Evolutionary conservation across 192 early-diverging fungal genomes (phyloP).

Genomic region (Obelidium mucronatum): DNA sequence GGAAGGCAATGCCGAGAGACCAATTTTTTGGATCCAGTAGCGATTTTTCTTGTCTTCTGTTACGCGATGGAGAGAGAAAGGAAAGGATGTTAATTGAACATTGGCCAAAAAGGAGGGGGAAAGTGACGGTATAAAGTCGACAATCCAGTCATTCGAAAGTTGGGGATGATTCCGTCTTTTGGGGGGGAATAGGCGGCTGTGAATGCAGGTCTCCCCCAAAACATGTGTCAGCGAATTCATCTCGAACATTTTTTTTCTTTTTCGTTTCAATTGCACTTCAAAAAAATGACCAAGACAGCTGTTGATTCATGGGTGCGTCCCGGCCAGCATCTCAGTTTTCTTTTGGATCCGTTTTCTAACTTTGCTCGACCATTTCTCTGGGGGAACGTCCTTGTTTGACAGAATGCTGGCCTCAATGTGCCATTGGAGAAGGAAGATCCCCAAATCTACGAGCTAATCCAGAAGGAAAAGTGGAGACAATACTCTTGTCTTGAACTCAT

Average conservation of each 20-base stretch:
- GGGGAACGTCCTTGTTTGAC: not conserved
- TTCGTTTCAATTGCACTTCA: not conserved
- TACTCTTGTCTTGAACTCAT: constrained; percentile 98
- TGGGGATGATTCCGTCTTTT: no score
- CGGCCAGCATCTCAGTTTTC: not conserved
- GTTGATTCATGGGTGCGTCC: constrained; percentile 12
- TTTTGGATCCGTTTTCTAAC: not conserved
- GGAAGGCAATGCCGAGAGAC: no score
- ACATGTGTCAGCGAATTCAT: no score
- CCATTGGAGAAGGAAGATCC: constrained; percentile 91
- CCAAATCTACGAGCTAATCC: constrained; percentile 92
- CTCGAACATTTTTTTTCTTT: not conserved
- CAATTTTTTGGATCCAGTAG: no score
- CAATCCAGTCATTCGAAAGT: no score
- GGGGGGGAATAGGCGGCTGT: no score
- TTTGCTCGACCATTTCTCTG: not conserved
- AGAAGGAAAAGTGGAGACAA: constrained; percentile 98
- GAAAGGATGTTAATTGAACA: no score
- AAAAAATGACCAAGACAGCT: constrained; percentile 24
- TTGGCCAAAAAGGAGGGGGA: no score
- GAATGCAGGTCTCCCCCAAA: no score
- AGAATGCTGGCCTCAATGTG: constrained; percentile 78
- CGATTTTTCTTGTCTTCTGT: no score
- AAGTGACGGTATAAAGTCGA: no score
- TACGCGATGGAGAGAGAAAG: no score